These are phyloP conservation scores for Abrus pulchellus DNA, from an alignment of 306 rosid genomes.

Conservation along the genomic window DNA sequence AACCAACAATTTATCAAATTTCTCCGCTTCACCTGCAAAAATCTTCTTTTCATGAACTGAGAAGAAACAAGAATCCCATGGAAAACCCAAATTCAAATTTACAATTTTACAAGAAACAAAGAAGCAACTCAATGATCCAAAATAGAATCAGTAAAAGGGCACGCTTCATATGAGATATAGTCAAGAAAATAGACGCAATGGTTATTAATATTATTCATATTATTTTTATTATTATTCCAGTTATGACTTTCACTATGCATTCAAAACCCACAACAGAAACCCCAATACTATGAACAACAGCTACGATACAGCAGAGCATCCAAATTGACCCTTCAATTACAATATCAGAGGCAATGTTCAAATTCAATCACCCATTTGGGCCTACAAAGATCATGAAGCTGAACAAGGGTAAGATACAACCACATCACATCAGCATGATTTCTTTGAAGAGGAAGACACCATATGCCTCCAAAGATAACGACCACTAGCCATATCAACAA, in stretches of 20 bases:
- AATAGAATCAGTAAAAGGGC: conserved; percentile 39
- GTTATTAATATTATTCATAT: not conserved
- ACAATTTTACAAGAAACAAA: conserved; percentile 37
- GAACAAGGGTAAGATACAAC: conserved; percentile 4
- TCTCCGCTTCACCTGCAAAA: not conserved
- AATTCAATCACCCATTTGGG: conserved; percentile 27
- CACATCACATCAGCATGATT: conserved; percentile 58
- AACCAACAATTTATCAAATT: conserved; percentile 27
- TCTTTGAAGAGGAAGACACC: conserved; percentile 62
- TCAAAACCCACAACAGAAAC: conserved; percentile 34
- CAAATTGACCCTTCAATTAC: conserved; percentile 45
- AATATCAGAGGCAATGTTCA: conserved; percentile 38
- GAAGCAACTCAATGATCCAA: conserved; percentile 27
- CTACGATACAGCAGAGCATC: conserved; percentile 46
- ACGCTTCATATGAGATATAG: conserved; percentile 22
- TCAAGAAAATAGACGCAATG: not conserved
- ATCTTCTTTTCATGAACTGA: not conserved
- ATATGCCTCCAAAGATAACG: conserved; percentile 93
- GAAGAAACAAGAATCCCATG: not conserved
- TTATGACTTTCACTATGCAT: conserved; percentile 20
- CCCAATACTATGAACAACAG: conserved; percentile 51
- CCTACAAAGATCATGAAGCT: conserved; percentile 12
- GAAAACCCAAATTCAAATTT: not conserved
- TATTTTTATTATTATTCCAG: not conserved
- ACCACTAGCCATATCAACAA: conserved; percentile 94